Percentiles rank a stretch among this genome's conserved stretches.
These are phyloP conservation scores for Malania oleifera DNA, from an alignment of 164 flowering plant genomes.

Conservation along the genomic window DNA sequence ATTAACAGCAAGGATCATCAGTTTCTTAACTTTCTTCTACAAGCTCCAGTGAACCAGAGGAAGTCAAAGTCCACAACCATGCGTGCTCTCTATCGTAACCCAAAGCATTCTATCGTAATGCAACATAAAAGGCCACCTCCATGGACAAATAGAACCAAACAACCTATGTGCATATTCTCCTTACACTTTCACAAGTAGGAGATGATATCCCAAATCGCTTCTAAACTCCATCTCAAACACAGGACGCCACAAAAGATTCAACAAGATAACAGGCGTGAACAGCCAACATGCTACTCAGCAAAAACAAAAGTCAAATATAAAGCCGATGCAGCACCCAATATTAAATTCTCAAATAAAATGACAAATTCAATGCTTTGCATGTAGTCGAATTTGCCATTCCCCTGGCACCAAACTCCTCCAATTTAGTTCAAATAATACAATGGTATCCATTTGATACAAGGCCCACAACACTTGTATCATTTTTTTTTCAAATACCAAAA, in stretches of 20 bases:
- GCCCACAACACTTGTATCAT: background rate
- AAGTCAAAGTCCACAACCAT: background rate
- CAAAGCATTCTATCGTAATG: background rate
- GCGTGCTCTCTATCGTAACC: background rate
- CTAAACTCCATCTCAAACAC: background rate
- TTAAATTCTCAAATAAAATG: background rate
- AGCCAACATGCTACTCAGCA: background rate
- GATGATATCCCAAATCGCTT: background rate
- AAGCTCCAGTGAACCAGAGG: background rate
- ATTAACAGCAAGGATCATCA: slow-evolving; percentile 6
- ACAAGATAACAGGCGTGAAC: background rate
- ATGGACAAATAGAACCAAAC: background rate
- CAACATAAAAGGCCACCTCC: background rate
- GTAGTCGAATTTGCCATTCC: background rate
- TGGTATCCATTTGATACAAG: no score
- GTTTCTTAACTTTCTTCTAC: background rate
- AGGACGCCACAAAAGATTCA: background rate
- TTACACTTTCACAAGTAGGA: background rate
- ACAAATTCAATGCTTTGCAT: background rate
- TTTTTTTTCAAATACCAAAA: background rate
- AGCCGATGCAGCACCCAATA: slow-evolving; percentile 2
- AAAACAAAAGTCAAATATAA: background rate
- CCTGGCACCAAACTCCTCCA: background rate
- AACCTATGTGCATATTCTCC: no score
- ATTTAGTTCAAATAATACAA: background rate